Conservation (phyloP, 2,329 filamentous ascomycete species). For the Phialocephala subalpina region DNA sequence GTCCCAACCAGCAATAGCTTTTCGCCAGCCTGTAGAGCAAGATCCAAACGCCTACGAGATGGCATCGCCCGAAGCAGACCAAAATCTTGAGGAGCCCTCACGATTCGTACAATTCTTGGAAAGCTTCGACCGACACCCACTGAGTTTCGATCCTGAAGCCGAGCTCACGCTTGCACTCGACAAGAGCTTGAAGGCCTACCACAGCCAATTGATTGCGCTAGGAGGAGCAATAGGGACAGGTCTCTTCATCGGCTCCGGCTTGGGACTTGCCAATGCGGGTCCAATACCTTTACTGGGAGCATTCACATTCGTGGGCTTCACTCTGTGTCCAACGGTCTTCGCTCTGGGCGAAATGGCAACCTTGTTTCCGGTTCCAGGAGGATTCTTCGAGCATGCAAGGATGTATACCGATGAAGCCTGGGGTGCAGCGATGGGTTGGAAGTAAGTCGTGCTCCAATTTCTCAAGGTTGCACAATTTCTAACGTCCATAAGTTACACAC, state of each 20-base stretch:
- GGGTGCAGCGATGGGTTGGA: slow-evolving; percentile 96
- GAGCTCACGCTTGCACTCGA: slow-evolving; percentile 56
- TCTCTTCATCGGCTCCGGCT: slow-evolving; percentile 83
- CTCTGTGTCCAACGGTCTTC: slow-evolving; percentile 87
- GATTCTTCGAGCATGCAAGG: slow-evolving; percentile 90
- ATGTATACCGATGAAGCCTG: slow-evolving; percentile 90
- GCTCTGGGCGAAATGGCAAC: slow-evolving; percentile 92
- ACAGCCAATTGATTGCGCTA: slow-evolving; percentile 96
- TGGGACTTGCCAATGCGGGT: slow-evolving; percentile 72
- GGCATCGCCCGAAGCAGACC: background rate
- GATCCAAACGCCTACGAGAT: slow-evolving; percentile 1
- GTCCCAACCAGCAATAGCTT: background rate
- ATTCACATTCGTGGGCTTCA: slow-evolving; percentile 78
- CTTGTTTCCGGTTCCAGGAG: slow-evolving; percentile 87
- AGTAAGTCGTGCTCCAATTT: slow-evolving; percentile 58
- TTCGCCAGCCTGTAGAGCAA: background rate
- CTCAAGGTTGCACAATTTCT: background rate
- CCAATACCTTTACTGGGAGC: slow-evolving; percentile 79
- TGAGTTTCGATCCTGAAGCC: background rate
- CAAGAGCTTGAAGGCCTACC: slow-evolving; percentile 78
- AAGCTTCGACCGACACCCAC: slow-evolving; percentile 2
- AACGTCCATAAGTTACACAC: slow-evolving; percentile 55
- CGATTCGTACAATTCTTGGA: background rate
- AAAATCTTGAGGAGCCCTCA: background rate
- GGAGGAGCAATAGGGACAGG: slow-evolving; percentile 91